Evolutionary conservation across 1,139 yeast species (phyloP).

Genomic region (Suhomyces guaymorum): DNA sequence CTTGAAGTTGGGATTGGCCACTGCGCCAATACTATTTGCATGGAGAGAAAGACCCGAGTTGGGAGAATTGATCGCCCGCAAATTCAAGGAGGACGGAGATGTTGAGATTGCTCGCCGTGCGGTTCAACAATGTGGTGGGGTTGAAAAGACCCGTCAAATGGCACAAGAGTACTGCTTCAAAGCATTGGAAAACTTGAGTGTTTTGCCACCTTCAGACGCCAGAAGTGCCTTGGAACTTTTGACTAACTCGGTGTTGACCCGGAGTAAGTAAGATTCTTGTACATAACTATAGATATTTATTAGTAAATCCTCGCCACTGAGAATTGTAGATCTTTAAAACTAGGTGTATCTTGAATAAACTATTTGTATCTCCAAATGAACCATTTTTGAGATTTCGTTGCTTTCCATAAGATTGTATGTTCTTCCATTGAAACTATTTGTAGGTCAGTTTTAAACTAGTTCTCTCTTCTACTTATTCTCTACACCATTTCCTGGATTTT

Average conservation of each 20-base stretch:
- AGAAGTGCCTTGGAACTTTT: slow-evolving; percentile 83
- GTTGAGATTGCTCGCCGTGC: slow-evolving; percentile 75
- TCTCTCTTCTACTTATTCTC: no score
- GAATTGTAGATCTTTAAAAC: no score
- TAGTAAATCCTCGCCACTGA: background rate
- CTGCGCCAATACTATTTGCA: slow-evolving; percentile 94
- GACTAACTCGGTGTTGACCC: slow-evolving; percentile 79
- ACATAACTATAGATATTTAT: slow-evolving; percentile 1
- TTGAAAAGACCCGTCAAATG: slow-evolving; percentile 70
- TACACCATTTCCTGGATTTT: no score
- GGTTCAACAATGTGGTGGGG: slow-evolving; percentile 72
- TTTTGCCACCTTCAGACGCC: slow-evolving; percentile 85
- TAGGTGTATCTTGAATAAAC: no score
- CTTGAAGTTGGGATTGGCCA: slow-evolving; percentile 88
- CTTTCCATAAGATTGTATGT: no score
- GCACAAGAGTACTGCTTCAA: slow-evolving; percentile 76
- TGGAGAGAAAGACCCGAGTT: slow-evolving; percentile 87
- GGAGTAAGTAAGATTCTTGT: slow-evolving; percentile 55
- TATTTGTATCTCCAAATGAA: no score
- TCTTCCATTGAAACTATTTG: no score
- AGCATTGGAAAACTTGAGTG: slow-evolving; percentile 71
- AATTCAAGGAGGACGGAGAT: slow-evolving; percentile 80
- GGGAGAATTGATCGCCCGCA: slow-evolving; percentile 80
- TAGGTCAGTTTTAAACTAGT: no score
- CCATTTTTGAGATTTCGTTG: no score